Conservation (phyloP, 2,329 filamentous ascomycete genomes). For the Fusarium sp. region DNA sequence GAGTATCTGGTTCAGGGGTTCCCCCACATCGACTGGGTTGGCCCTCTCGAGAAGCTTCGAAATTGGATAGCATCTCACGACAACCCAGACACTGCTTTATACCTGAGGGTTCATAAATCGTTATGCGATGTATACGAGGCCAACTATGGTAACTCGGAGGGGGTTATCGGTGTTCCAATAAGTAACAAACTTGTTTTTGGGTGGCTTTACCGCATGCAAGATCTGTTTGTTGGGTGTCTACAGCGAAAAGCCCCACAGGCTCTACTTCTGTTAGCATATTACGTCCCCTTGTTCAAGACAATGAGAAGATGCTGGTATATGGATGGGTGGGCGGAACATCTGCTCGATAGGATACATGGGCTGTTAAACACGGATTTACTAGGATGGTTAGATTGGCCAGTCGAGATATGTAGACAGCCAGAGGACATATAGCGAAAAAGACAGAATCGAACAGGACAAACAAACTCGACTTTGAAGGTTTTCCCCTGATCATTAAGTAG, state of each 20-base stretch:
- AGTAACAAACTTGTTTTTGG: conserved; percentile 45
- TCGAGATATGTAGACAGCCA: conserved; percentile 32
- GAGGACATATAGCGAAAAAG: conserved; percentile 17
- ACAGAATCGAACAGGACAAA: conserved; percentile 7
- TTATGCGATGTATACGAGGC: conserved; percentile 49
- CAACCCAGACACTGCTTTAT: conserved; percentile 46
- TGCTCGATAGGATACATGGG: conserved; percentile 43
- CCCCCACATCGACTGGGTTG: conserved; percentile 43
- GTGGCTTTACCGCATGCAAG: conserved; percentile 50
- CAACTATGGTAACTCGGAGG: conserved; percentile 43
- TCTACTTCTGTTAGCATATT: conserved; percentile 48
- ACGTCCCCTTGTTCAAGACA: conserved; percentile 42
- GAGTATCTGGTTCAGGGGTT: conserved; percentile 43
- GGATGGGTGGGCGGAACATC: conserved; percentile 44
- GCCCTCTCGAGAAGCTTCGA: conserved; percentile 40
- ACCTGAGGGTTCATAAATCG: conserved; percentile 40
- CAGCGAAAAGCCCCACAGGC: conserved; percentile 48
- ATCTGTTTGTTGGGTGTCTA: conserved; percentile 47
- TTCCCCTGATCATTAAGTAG: not conserved
- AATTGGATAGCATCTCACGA: conserved; percentile 45
- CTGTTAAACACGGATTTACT: conserved; percentile 36
- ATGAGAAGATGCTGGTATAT: conserved; percentile 43
- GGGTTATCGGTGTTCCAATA: conserved; percentile 32
- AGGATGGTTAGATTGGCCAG: conserved; percentile 47
- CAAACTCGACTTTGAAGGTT: not conserved